Base-by-base conservation (phyloP, 202 grass and related monocot species). In the Cymbopogon flexuosus region DNA sequence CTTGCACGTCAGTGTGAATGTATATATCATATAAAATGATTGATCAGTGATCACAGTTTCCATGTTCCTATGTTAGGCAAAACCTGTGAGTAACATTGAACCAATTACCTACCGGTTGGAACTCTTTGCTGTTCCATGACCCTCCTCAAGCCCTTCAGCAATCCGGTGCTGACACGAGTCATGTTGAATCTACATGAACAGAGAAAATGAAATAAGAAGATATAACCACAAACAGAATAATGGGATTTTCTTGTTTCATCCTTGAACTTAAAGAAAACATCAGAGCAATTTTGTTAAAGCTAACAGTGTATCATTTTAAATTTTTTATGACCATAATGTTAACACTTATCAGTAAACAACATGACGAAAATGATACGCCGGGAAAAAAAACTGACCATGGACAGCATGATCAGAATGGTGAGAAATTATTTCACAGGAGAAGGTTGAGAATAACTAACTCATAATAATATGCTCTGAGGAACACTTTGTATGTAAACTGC, bases 61-160 rank as follows among this genome's bases (percentile, higher is more conserved):
- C 21, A 31, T 67, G 19, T 19, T 34, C 45, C 16, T 9, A 31
- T 79, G 19, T 14, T 22, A 72, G 27, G 39, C 49, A 65, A n/a
- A 22, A 75, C 47, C 0, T 49, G 37, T 72, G 14, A 85, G 60
- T 75, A 72, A 39, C 40, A 70, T 29, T 47, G 15, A 56, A 84
- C 84, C 14, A 80, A 30, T 57, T 30, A 80, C 64, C 31, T 46
- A 92, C 89, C 86, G 11, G 81, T 41, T 87, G 89, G 36, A 76
- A 69, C 79, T 23, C 68, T 81, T 43, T 76, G 75, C 15, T 90
- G 83, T 69, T 54, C 58, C 78, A 81, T 58, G 75, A 87, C 71
- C 67, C 62, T 81, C 61, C 81, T 89, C 56, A 89, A 84, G 58
- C 90, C 75, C 59, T 91, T 92, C 37, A 97, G 72, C 76, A 92